These are phyloP conservation scores for Davidsoniella australis DNA, from an alignment of 2,329 filamentous ascomycete species.

Conservation along the genomic window DNA sequence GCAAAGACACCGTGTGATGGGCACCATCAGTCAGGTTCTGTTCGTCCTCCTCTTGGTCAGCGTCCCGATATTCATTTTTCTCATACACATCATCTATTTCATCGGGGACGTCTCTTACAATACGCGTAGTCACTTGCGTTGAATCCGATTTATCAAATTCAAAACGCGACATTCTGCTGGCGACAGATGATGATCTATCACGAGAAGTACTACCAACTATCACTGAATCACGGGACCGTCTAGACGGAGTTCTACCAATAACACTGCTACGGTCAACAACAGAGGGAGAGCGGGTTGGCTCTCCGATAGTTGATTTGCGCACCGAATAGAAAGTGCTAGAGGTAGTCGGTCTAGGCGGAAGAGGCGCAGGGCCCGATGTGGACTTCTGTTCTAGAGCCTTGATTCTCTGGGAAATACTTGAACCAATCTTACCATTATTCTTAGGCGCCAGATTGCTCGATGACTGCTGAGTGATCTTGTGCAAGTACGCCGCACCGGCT, in stretches of 20 bases:
- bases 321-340: conserved; percentile 43
- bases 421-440: conserved; percentile 63
- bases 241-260: conserved; percentile 21
- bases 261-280: conserved; percentile 28
- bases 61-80: conserved; percentile 16
- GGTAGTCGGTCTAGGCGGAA: conserved; percentile 22
- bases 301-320: conserved; percentile 25
- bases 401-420: conserved; percentile 80
- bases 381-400: conserved; percentile 77
- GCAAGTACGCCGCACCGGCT: conserved; percentile 34
- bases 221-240: conserved; percentile 30
- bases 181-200: conserved; percentile 36
- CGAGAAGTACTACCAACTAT: conserved; percentile 21
- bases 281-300: conserved; percentile 28
- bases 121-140: conserved; percentile 73
- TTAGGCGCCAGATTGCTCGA: conserved; percentile 39
- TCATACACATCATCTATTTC: conserved; percentile 31
- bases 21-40: conserved; percentile 8
- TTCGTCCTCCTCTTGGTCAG: conserved; percentile 9
- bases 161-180: conserved; percentile 38
- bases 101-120: conserved; percentile 47
- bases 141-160: conserved; percentile 37
- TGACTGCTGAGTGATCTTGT: conserved; percentile 36
- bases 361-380: conserved; percentile 16
- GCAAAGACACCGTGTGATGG: conserved; percentile 4